Evolutionary conservation across 2,329 filamentous ascomycete species (phyloP), one percentile per base, ranked within the genome.

Genomic region (Cladophialophora yegresii): DNA sequence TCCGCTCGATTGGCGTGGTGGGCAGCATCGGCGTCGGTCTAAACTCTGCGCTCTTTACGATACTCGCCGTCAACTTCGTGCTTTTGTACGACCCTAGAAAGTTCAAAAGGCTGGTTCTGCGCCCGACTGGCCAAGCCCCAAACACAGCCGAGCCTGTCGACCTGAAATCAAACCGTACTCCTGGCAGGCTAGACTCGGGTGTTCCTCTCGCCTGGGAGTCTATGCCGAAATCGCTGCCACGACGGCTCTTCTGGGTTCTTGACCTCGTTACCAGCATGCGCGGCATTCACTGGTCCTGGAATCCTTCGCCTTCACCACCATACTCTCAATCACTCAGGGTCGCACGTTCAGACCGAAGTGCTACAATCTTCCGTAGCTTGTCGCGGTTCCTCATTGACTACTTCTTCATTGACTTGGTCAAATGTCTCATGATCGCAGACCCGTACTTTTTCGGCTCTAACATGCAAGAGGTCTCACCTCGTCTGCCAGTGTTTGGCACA

Each of bases 351-450:
- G 26, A 28, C 23, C 54, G 54, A 20, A 57, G 32, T 10, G 22
- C 36, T 57, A 43, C 54, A 20, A 12, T 26, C 10, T n/a, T 23
- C 54, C 10, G 36, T n/a, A 30, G 26, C 26, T 16, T 57, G 10
- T 45, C 36, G 22, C 54, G 54, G 22, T 57, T 57, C n/a, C 20
- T 57, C 12, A 2, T 43, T 26, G 54, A 45, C 16, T 57, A 57
- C 36, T 20, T 57, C 13, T 23, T 57, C n/a, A 57, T 57, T 36
- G 54, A 57, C 20, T 33, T 57, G 20, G 22, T 57, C 22, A 57
- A 57, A 30, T 45, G 36, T 23, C 12, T 45, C 54, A 57, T 57
- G 54, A 57, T 57, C 8, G 54, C 32, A n/a, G 54, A 57, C 23
- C 54, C 54, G n/a, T 57, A 57, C 54, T 57, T 57, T 23, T 5